A percentile compares a stretch with the other conserved stretches of the same genome.
These are phyloP conservation scores for Trametes sanguinea DNA, from an alignment of 768 basidiomycete species.

Conservation along the genomic window DNA sequence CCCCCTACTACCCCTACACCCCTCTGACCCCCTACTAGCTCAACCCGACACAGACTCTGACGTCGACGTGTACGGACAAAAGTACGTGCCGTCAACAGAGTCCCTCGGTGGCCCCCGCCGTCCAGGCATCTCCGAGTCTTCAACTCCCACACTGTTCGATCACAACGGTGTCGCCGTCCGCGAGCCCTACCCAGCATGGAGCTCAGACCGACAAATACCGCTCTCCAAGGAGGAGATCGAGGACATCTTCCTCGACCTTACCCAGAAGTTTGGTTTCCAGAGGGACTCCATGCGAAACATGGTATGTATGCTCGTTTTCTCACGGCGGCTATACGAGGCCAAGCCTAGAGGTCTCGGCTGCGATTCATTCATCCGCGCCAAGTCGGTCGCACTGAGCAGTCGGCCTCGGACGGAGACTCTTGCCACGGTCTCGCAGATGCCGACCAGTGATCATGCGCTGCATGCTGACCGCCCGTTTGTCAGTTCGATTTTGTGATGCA, in stretches of 20 bases:
- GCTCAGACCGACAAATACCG: slow-evolving; percentile 88
- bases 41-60: slow-evolving; percentile 87
- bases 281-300: slow-evolving; percentile 94
- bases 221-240: slow-evolving; percentile 99
- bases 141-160: slow-evolving; percentile 74
- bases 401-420: background rate
- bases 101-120: slow-evolving; percentile 65
- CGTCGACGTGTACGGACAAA: slow-evolving; percentile 67
- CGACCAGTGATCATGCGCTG: background rate
- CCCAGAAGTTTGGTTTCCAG: slow-evolving; percentile 99
- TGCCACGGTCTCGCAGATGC: background rate
- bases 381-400: background rate
- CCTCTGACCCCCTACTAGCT: slow-evolving; percentile 41
- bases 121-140: slow-evolving; percentile 63
- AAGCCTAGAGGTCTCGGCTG: background rate
- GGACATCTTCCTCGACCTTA: slow-evolving; percentile 95
- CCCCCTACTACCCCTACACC: background rate
- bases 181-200: slow-evolving; percentile 96
- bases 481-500: slow-evolving; percentile 99
- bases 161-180: slow-evolving; percentile 54
- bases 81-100: slow-evolving; percentile 74
- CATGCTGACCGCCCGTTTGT: background rate
- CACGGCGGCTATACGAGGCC: slow-evolving; percentile 11
- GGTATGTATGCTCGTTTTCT: slow-evolving; percentile 45
- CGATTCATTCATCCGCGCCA: background rate